Base-by-base conservation (phyloP, 352 stramenopile species). In the Phytophthora pseudosyringae region DNA sequence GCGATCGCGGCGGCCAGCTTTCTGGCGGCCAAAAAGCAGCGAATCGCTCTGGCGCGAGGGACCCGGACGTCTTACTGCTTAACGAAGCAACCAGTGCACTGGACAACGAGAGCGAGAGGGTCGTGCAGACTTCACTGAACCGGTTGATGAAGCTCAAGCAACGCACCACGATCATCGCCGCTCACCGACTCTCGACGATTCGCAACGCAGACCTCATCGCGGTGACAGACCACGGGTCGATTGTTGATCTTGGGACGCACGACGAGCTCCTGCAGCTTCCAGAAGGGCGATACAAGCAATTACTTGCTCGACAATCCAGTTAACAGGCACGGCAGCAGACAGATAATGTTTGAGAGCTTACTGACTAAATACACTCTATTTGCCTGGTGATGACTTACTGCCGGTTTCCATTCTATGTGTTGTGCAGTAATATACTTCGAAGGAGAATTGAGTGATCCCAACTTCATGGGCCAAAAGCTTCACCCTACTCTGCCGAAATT, bases 211-310 rank as follows among this genome's bases (percentile, higher is more conserved):
- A 67, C 39, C 45, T 77, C 33, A 77, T 74, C 38, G 69, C 69
- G 4, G 69, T 77, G 16, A 77, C 69, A 15, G 46, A 71, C n/a
- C 59, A 71, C 25, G 69, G 69, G 11, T 59, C 64, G 4, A 77
- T 74, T 35, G 69, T 77, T 6, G 69, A 77, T 31, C 65, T 74
- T n/a, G 69, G 69, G 4, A 74, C 69, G 8, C 69, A 99, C 60
- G 88, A 97, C 26, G 46, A 88, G 46, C 62, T 91, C 6, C 82
- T 91, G 53, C 55, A 64, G 26, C 50, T 81, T 25, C 57, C 57
- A n/a, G n/a, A n/a, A n/a, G n/a, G n/a, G n/a, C n/a, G n/a, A n/a
- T n/a, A n/a, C n/a, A n/a, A n/a, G n/a, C n/a, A n/a, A n/a, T n/a
- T n/a, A n/a, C n/a, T n/a, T n/a, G n/a, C n/a, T n/a, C n/a, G n/a